A percentile compares a stretch with the other conserved stretches of the same genome.
phyloP scores from a whole-genome alignment of 1,284 basidiomycete species.

The Cerioporus squamosus region DNA sequence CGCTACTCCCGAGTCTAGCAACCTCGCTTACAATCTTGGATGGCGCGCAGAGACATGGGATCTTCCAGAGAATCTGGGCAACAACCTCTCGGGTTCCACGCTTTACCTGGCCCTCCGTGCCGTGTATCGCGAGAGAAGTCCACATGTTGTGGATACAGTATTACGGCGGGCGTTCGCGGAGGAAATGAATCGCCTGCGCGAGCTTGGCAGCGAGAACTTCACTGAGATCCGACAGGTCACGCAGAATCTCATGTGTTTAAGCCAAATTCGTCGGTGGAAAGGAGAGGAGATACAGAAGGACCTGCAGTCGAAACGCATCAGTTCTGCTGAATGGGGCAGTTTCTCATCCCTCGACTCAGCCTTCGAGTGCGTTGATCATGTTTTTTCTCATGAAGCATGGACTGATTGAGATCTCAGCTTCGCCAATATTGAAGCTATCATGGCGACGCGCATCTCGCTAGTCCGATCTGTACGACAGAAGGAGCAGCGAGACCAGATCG shows the following conservation, averaged over 20 bases:
- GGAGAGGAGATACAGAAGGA: conserved; percentile 40
- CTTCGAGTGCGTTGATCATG: conserved; percentile 62
- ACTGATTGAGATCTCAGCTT: conserved; percentile 60
- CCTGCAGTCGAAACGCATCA: conserved; percentile 41
- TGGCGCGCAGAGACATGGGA: conserved; percentile 96
- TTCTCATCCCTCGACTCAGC: conserved; percentile 54
- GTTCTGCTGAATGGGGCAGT: conserved; percentile 41
- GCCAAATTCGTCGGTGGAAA: conserved; percentile 71
- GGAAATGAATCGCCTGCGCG: conserved; percentile 70
- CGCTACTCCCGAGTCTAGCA: conserved; percentile 41
- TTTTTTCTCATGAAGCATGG: neutral
- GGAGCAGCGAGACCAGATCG: conserved; percentile 75
- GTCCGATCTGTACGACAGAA: conserved; percentile 68
- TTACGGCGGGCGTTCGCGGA: conserved; percentile 55
- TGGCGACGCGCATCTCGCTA: conserved; percentile 86
- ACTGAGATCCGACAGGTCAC: conserved; percentile 70
- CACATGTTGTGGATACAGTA: conserved; percentile 46
- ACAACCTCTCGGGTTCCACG: conserved; percentile 54
- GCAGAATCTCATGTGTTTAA: conserved; percentile 78
- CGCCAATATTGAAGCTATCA: conserved; percentile 73
- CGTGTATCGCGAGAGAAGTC: conserved; percentile 74
- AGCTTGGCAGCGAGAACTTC: conserved; percentile 77
- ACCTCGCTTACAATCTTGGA: conserved; percentile 77
- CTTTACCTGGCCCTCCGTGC: conserved; percentile 83
- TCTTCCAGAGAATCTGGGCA: conserved; percentile 64